Conservation (phyloP, 495 filamentous ascomycete species). For the Viridothelium virens region DNA sequence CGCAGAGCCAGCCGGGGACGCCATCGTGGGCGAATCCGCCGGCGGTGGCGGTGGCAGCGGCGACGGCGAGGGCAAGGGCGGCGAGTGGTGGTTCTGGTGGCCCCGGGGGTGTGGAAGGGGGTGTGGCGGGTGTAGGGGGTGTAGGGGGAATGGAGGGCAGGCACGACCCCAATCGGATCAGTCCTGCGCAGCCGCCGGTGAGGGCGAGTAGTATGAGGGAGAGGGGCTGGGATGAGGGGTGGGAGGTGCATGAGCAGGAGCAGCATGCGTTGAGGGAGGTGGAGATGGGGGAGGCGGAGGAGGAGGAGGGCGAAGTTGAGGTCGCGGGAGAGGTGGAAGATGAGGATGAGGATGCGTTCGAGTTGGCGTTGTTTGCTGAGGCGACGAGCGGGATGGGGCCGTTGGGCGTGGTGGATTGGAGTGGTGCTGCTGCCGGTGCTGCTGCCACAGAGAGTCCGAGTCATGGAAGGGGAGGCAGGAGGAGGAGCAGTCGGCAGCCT, state of each 20-base stretch:
- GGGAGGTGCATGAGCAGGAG: neutral
- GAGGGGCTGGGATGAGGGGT: slow-evolving; percentile 4
- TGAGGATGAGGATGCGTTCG: neutral
- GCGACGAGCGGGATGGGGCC: slow-evolving; percentile 8
- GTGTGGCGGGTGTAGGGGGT: no score
- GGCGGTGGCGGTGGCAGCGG: no score
- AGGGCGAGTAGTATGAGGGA: neutral
- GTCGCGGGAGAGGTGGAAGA: neutral
- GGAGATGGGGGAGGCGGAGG: neutral
- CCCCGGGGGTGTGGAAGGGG: no score
- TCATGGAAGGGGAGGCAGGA: neutral
- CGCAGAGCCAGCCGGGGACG: neutral
- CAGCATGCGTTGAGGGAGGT: neutral
- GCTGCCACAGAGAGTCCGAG: neutral
- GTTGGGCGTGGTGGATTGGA: slow-evolving; percentile 8
- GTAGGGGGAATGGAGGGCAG: no score
- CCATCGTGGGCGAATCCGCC: neutral
- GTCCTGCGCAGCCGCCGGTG: slow-evolving; percentile 1
- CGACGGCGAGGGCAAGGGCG: neutral
- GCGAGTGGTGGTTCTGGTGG: neutral
- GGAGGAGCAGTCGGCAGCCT: slow-evolving; percentile 4
- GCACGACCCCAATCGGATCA: neutral
- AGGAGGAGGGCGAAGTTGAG: neutral
- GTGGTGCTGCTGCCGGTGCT: neutral
- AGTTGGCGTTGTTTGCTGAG: slow-evolving; percentile 7